phyloP scores from a whole-genome alignment of 345 rosid species.

The Citrus sp. region DNA sequence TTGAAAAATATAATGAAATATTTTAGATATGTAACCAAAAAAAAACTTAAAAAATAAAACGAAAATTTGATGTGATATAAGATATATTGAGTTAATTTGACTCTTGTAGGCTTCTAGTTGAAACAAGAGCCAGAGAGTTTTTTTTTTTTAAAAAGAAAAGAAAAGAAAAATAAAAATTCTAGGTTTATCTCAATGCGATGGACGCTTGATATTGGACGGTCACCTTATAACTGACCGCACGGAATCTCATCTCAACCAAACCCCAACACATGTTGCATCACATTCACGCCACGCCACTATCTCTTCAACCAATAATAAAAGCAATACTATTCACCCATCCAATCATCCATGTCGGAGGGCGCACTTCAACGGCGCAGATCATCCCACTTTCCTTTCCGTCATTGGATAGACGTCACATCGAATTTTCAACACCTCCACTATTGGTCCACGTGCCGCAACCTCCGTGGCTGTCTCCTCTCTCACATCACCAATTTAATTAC shows the following conservation, averaged over 20 bases:
- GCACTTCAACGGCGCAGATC: conserved; percentile 29
- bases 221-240: neutral
- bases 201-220: too few species aligned
- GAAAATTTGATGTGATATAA: too few species aligned
- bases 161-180: too few species aligned
- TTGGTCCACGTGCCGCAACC: conserved; percentile 59
- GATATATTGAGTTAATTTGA: too few species aligned
- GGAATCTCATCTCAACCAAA: neutral
- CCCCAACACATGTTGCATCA: neutral
- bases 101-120: too few species aligned
- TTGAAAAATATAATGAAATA: too few species aligned
- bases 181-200: too few species aligned
- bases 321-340: neutral
- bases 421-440: conserved; percentile 14
- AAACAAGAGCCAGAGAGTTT: too few species aligned
- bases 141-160: too few species aligned
- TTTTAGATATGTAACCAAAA: too few species aligned
- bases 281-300: neutral
- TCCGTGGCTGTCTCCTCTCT: conserved; percentile 22
- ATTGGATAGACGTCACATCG: conserved; percentile 46
- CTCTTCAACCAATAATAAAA: neutral
- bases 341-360: conserved; percentile 26
- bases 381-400: conserved; percentile 29
- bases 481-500: conserved; percentile 12
- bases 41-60: too few species aligned